These are phyloP conservation scores for Phytopythium cucurbitacearum DNA, from an alignment of 352 stramenopile species.

Conservation along the genomic window DNA sequence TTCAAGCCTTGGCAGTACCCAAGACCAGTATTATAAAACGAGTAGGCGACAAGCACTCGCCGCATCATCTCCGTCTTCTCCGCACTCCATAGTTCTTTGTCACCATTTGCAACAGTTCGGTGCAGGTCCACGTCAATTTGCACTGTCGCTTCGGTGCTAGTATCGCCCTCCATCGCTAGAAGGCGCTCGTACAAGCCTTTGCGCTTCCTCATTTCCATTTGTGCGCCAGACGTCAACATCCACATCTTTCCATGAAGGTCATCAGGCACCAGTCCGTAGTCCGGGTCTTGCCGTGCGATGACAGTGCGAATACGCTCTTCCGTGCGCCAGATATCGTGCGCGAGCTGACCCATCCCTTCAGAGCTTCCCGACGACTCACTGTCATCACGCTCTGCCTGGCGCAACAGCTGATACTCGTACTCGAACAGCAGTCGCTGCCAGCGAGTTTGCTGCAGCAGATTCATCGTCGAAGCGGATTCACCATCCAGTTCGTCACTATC, in stretches of 20 bases:
- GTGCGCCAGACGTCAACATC: constrained; percentile 72
- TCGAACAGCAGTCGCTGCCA: constrained; percentile 61
- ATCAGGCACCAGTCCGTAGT: constrained; percentile 48
- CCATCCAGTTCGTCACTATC: constrained; percentile 36
- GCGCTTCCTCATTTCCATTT: constrained; percentile 57
- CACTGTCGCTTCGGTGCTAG: constrained; percentile 64
- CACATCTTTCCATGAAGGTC: constrained; percentile 76
- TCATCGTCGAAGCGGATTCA: constrained; percentile 36
- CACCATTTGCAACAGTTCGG: constrained; percentile 58
- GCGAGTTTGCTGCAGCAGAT: constrained; percentile 48
- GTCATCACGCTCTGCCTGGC: constrained; percentile 33
- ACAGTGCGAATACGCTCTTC: constrained; percentile 78
- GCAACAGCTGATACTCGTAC: constrained; percentile 62
- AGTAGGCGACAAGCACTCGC: constrained; percentile 81
- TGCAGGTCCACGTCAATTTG: constrained; percentile 86
- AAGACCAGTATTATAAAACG: constrained; percentile 71
- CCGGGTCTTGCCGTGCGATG: constrained; percentile 54
- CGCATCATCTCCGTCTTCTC: constrained; percentile 73
- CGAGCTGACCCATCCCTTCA: constrained; percentile 58
- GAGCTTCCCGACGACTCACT: constrained; percentile 22
- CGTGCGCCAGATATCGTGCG: constrained; percentile 73
- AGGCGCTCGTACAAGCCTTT: constrained; percentile 54
- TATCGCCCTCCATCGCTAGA: constrained; percentile 31
- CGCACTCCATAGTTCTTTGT: constrained; percentile 62
- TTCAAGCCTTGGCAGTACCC: constrained; percentile 89